phyloP scores from a whole-genome alignment of 495 filamentous ascomycete genomes.

The Tuber indicum region DNA sequence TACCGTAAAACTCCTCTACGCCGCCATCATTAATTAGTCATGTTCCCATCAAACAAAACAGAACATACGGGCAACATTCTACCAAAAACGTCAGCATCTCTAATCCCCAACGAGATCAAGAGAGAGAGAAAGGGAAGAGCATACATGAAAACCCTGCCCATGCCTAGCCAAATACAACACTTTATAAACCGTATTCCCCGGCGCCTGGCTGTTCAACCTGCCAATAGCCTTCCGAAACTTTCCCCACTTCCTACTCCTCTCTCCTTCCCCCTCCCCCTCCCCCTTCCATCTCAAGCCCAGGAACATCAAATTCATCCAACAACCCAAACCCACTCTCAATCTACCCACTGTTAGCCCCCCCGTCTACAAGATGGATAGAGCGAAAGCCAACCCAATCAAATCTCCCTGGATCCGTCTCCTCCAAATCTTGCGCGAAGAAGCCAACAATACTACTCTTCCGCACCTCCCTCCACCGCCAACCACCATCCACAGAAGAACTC shows the following conservation, averaged over 20 bases:
- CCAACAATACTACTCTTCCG: constrained; percentile 61
- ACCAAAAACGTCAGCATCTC: constrained; percentile 8
- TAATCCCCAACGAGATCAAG: constrained; percentile 1
- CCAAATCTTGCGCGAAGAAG: constrained; percentile 66
- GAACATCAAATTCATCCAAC: constrained; percentile 26
- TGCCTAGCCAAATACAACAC: constrained; percentile 65
- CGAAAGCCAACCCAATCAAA: constrained; percentile 60
- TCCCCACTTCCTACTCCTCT: constrained; percentile 51
- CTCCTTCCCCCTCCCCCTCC: not conserved
- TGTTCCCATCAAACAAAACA: not conserved
- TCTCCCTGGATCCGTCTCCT: constrained; percentile 53
- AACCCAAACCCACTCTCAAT: constrained; percentile 58
- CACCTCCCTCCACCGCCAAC: constrained; percentile 37
- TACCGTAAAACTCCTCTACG: constrained; percentile 61
- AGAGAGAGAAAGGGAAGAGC: not conserved
- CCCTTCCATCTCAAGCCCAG: not conserved
- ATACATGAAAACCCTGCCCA: constrained; percentile 60
- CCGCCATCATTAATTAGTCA: constrained; percentile 45
- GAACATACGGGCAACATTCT: constrained; percentile 40
- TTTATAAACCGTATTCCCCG: constrained; percentile 55
- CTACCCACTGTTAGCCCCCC: constrained; percentile 40
- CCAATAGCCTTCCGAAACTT: constrained; percentile 56
- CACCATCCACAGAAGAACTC: not conserved
- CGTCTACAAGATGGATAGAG: not conserved
- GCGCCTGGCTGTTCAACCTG: constrained; percentile 50